A percentile compares a stretch with the other conserved stretches of the same genome.
phyloP scores from a whole-genome alignment of 768 basidiomycete species.

The Omphalotus guepiniiformis region DNA sequence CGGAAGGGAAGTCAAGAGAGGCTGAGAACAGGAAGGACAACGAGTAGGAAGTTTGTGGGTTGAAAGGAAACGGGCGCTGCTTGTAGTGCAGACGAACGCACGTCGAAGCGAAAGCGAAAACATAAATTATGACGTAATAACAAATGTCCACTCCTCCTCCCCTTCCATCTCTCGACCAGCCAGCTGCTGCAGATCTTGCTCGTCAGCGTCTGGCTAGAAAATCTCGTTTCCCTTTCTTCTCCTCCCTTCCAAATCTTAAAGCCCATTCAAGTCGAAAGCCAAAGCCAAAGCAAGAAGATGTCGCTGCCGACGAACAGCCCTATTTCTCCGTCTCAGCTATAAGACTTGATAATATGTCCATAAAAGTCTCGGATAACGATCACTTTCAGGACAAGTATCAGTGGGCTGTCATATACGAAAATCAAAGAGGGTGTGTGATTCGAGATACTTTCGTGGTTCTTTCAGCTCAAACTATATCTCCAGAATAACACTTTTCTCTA shows the following conservation, averaged over 20 bases:
- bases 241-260: conserved; percentile 30
- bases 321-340: not conserved
- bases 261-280: conserved; percentile 10
- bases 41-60: not conserved
- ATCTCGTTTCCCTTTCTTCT: conserved; percentile 24
- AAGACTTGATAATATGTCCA: not conserved
- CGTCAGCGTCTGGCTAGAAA: conserved; percentile 40
- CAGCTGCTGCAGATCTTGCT: conserved; percentile 40
- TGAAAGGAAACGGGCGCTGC: no score
- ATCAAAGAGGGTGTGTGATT: conserved; percentile 47
- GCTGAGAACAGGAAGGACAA: conserved; percentile 63
- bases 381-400: conserved; percentile 35
- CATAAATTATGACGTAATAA: conserved; percentile 6
- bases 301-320: not conserved
- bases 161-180: conserved; percentile 41
- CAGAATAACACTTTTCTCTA: conserved; percentile 44
- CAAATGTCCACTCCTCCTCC: conserved; percentile 13
- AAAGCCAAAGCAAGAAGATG: conserved; percentile 2
- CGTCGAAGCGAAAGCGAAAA: conserved; percentile 1
- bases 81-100: not conserved
- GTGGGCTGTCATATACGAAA: conserved; percentile 57
- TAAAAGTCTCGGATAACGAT: conserved; percentile 9
- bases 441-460: not conserved
- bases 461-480: conserved; percentile 9
- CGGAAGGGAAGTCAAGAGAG: conserved; percentile 61